Conservation (phyloP, 2,329 filamentous ascomycete species). For the Venturia effusa region DNA sequence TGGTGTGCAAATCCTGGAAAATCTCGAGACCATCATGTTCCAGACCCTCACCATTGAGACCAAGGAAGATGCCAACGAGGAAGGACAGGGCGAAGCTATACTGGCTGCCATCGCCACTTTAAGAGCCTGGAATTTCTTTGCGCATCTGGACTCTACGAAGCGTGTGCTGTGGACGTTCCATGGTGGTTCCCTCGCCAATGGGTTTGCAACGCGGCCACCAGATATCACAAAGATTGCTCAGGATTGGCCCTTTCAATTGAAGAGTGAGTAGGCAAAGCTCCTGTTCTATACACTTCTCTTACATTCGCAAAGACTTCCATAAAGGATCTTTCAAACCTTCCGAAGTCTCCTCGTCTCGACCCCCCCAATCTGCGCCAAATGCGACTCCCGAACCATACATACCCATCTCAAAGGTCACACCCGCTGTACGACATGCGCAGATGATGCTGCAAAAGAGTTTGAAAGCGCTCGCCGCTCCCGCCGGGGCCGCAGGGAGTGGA, state of each 20-base stretch:
- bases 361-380: not conserved
- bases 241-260: conserved; percentile 3
- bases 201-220: not conserved
- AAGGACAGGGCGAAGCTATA: not conserved
- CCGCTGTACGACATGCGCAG: conserved; percentile 1
- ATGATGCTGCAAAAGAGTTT: conserved; percentile 1
- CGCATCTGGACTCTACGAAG: not conserved
- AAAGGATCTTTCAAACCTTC: not conserved
- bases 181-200: not conserved
- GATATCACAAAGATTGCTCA: not conserved
- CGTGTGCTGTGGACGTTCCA: conserved; percentile 3
- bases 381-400: not conserved
- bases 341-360: not conserved
- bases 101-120: not conserved
- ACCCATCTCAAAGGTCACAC: not conserved
- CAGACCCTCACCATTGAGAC: not conserved
- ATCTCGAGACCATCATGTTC: conserved; percentile 6
- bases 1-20: conserved; percentile 20
- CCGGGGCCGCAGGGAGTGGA: not conserved
- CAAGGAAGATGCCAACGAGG: not conserved
- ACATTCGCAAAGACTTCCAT: not conserved
- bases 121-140: conserved; percentile 6
- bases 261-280: not conserved
- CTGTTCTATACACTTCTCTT: not conserved
- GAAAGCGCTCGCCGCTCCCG: not conserved